phyloP scores from a whole-genome alignment of 2,329 filamentous ascomycete genomes.

The Trichoderma lentiforme region DNA sequence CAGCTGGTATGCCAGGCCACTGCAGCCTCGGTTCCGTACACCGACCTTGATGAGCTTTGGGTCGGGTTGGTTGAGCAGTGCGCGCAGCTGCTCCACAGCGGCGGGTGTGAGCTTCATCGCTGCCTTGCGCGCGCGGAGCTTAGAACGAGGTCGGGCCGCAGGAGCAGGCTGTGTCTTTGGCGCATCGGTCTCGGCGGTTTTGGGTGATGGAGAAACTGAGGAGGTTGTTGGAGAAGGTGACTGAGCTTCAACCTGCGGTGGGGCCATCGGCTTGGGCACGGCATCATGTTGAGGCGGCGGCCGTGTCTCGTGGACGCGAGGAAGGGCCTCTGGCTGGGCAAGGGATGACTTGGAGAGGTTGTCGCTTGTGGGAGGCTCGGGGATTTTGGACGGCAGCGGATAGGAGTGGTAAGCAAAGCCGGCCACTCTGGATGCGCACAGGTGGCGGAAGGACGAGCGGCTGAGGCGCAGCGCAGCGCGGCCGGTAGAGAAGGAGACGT shows the following conservation, averaged over 20 bases:
- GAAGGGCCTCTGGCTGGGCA: conserved; percentile 42
- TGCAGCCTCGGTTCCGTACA: conserved; percentile 91
- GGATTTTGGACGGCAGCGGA: conserved; percentile 42
- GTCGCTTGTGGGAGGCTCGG: conserved; percentile 41
- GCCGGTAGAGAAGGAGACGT: conserved; percentile 39
- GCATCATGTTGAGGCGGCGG: conserved; percentile 35
- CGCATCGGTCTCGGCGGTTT: conserved; percentile 59
- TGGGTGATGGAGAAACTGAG: conserved; percentile 22
- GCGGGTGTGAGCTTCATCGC: conserved; percentile 81
- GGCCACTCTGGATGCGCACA: conserved; percentile 35
- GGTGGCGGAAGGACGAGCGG: conserved; percentile 41
- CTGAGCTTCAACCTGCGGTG: conserved; percentile 18
- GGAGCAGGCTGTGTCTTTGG: conserved; percentile 58
- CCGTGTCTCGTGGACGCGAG: conserved; percentile 53
- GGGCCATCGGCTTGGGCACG: conserved; percentile 20
- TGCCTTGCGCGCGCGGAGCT: conserved; percentile 70
- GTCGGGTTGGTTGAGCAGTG: conserved; percentile 76
- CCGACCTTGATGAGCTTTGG: conserved; percentile 93
- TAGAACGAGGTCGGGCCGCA: conserved; percentile 37
- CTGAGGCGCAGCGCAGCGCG: conserved; percentile 40
- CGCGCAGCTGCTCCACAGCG: conserved; percentile 74
- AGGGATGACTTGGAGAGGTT: conserved; percentile 47
- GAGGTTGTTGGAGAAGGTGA: conserved; percentile 20
- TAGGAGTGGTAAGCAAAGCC: conserved; percentile 50
- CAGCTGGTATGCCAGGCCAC: conserved; percentile 86